These are phyloP conservation scores for Pythium pyrilobum DNA, from an alignment of 352 stramenopile genomes.

Conservation along the genomic window DNA sequence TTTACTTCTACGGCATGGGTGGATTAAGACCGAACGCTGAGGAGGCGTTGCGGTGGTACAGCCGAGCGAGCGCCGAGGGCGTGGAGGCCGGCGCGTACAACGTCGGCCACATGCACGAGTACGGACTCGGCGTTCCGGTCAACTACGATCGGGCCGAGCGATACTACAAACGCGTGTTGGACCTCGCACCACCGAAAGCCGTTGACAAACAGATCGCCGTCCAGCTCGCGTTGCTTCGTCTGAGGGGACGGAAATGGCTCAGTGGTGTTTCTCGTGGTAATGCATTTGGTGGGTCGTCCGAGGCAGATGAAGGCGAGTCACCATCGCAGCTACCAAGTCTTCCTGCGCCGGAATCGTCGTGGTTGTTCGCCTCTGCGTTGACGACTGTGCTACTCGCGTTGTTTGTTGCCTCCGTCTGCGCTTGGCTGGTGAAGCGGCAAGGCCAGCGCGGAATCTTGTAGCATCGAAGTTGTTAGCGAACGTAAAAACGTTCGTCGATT, in stretches of 20 bases:
- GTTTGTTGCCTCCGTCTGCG: not conserved
- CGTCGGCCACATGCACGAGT: conserved; percentile 71
- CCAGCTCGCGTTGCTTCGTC: conserved; percentile 9
- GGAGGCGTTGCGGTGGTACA: conserved; percentile 63
- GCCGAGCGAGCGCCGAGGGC: conserved; percentile 53
- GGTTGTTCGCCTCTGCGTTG: not conserved
- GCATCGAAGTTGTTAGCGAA: not conserved
- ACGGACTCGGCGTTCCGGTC: conserved; percentile 38
- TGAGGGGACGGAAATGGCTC: conserved; percentile 3
- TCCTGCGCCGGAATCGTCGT: not conserved
- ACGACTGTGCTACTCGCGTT: not conserved
- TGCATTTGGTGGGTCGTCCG: too few relatives aligned
- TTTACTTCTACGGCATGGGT: conserved; percentile 63
- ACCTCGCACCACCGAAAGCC: conserved; percentile 28
- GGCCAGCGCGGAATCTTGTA: too few relatives aligned
- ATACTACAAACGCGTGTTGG: conserved; percentile 59
- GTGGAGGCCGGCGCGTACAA: conserved; percentile 60
- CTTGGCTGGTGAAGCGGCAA: not conserved
- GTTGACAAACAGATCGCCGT: conserved; percentile 11
- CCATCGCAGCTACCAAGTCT: not conserved
- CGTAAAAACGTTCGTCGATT: not conserved
- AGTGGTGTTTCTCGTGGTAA: not conserved
- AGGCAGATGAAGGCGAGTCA: too few relatives aligned
- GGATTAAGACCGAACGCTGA: conserved; percentile 26
- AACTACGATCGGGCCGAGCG: conserved; percentile 48